These are phyloP conservation scores for Puccinia horiana DNA, from an alignment of 1,284 basidiomycete species.

Conservation along the genomic window DNA sequence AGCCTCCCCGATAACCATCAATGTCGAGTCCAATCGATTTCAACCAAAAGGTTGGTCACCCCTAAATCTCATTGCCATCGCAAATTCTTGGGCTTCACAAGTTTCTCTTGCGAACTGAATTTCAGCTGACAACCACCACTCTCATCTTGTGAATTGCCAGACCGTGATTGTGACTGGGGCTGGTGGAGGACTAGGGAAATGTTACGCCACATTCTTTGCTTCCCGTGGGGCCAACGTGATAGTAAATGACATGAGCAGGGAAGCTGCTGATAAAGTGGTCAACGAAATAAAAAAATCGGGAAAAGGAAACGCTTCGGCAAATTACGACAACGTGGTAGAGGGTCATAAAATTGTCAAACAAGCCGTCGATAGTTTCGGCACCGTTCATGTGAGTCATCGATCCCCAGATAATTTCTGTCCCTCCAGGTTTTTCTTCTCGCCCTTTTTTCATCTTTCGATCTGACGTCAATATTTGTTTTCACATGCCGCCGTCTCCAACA, in stretches of 20 bases:
- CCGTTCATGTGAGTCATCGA: conserved; percentile 65
- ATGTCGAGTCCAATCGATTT: conserved; percentile 5
- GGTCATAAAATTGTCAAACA: conserved; percentile 78
- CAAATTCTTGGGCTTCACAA: not conserved
- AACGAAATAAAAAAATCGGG: conserved; percentile 87
- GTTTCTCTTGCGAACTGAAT: not conserved
- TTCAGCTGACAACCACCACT: not conserved
- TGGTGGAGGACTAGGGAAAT: conserved; percentile 87
- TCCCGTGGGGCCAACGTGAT: conserved; percentile 89
- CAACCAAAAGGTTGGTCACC: conserved; percentile 12
- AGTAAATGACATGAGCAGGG: conserved; percentile 87
- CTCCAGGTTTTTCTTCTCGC: not conserved
- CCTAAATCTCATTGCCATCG: no score
- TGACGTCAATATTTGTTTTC: not conserved
- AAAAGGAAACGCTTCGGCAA: conserved; percentile 71
- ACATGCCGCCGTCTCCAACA: conserved; percentile 25
- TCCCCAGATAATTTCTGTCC: conserved; percentile 26
- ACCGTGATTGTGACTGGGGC: conserved; percentile 94
- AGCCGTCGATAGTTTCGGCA: conserved; percentile 83
- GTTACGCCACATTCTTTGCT: conserved; percentile 86
- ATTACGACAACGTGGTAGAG: conserved; percentile 85
- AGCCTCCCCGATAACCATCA: no score
- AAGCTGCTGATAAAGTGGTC: conserved; percentile 88
- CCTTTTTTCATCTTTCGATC: not conserved
- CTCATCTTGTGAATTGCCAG: conserved; percentile 57